Evolutionary conservation across 164 flowering plant genomes (phyloP), one percentile per base, ranked within the genome.

Genomic region (Vitis cinerea): DNA sequence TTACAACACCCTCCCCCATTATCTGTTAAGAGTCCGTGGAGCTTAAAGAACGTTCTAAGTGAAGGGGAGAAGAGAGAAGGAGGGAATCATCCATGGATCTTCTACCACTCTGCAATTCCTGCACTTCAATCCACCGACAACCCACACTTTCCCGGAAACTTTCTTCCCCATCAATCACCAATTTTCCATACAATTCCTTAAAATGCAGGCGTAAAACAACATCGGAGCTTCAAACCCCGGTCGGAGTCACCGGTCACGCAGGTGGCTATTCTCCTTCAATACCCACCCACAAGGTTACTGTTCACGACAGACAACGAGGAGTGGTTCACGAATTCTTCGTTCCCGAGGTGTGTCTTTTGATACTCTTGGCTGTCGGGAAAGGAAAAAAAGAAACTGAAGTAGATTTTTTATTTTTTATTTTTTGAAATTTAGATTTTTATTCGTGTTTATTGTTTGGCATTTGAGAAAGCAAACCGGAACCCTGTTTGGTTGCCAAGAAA

Each of bases 291-390:
- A 94, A 87, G 56, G 93, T 94, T 74, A 92, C 88, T 14, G 97
- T 94, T 27, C 94, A 82, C 73, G 98, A 94, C 73, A 75, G 92
- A 53, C 82, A 83, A 63, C 89, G 92, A 19, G 97, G 89, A 2
- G 77, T 89, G n/a, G 83, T 81, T 61, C 97, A 94, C 75, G 85
- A 90, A 54, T 94, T 92, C 85, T 51, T 78, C 17, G 98, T 94
- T 27, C 98, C 98, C 2, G 97, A 94, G 97, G 98, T 92, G 66
- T 3, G 9, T 9, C 9, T 12, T 10, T 54, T 15, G 29, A 1
- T 59, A 8, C 19, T 29, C 19, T 63, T 50, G 66, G 54, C 10
- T 49, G n/a, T 9, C 54, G 9, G 12, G 66, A 63, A 50, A 19
- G 50, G 27, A 23, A 3, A 2, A 3, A 17, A 54, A 31, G 55